Evolutionary conservation across 805 yeast genomes (phyloP).

Genomic region (Pichia exigua): DNA sequence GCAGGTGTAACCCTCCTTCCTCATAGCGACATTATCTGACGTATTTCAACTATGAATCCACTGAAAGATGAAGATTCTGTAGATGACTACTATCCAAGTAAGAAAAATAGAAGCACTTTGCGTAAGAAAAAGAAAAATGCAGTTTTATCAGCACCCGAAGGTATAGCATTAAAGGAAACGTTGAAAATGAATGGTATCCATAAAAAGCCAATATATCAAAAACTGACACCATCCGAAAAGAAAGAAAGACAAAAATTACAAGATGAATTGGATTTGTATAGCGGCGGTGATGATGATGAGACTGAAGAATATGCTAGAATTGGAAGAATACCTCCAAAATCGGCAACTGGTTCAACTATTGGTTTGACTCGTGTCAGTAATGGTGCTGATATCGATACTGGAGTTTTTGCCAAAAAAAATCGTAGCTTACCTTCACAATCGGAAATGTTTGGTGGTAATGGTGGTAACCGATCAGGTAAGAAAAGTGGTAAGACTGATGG

Average conservation of each 20-base stretch:
- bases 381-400: neutral
- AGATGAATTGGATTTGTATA: neutral
- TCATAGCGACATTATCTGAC: no score
- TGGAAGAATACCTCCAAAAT: neutral
- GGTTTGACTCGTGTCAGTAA: neutral
- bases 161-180: conserved; percentile 2
- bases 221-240: conserved; percentile 3
- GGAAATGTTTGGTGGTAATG: neutral
- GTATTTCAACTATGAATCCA: neutral
- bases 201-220: conserved; percentile 1
- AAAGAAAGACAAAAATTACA: neutral
- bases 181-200: conserved; percentile 6
- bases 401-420: neutral
- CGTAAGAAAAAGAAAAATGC: conserved; percentile 9
- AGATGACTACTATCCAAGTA: conserved; percentile 7
- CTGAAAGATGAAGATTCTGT: neutral
- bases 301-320: neutral
- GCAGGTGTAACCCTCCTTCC: no score
- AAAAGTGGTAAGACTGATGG: neutral
- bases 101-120: conserved; percentile 1
- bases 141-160: conserved; percentile 5
- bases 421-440: neutral
- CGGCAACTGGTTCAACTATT: neutral
- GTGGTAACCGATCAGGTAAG: no score
- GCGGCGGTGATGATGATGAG: conserved; percentile 1